phyloP scores from a whole-genome alignment of 2,329 filamentous ascomycete species.

The Reticulascus tulasneorum region DNA sequence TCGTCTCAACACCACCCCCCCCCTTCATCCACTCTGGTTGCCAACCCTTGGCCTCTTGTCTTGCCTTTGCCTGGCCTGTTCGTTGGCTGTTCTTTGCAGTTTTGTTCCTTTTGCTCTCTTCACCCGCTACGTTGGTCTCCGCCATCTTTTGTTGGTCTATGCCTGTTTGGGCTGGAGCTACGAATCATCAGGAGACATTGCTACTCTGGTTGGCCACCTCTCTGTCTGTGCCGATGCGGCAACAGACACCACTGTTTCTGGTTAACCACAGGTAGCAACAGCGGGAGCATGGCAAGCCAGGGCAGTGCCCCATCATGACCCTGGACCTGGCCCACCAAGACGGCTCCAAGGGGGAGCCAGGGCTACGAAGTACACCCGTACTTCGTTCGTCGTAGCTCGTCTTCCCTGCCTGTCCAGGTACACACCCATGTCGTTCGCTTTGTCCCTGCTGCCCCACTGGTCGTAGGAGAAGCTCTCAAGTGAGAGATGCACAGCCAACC shows the following conservation, averaged over 20 bases:
- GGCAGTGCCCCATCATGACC: background rate
- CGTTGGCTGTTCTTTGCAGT: too few relatives aligned
- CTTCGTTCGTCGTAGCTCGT: too few relatives aligned
- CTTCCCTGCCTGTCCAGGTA: slow-evolving; percentile 7
- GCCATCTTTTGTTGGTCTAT: too few relatives aligned
- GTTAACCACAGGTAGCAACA: too few relatives aligned
- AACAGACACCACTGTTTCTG: too few relatives aligned
- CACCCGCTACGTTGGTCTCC: too few relatives aligned
- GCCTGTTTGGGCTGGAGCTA: background rate
- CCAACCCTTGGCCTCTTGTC: too few relatives aligned
- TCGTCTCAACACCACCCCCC: too few relatives aligned
- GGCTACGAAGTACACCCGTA: background rate
- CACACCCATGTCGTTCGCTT: background rate
- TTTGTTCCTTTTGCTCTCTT: too few relatives aligned
- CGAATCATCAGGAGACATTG: background rate
- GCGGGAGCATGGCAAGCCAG: too few relatives aligned
- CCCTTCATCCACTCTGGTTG: too few relatives aligned
- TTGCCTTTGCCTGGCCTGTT: too few relatives aligned
- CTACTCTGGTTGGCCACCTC: background rate
- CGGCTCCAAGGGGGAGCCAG: slow-evolving; percentile 1
- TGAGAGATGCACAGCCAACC: slow-evolving; percentile 9
- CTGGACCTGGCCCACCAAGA: background rate
- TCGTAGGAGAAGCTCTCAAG: slow-evolving; percentile 8
- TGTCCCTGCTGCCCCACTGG: background rate
- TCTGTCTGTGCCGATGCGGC: background rate